Percentiles rank a stretch among this genome's conserved stretches.
phyloP scores from a whole-genome alignment of 2,329 filamentous ascomycete species.

The Fusarium sp. region DNA sequence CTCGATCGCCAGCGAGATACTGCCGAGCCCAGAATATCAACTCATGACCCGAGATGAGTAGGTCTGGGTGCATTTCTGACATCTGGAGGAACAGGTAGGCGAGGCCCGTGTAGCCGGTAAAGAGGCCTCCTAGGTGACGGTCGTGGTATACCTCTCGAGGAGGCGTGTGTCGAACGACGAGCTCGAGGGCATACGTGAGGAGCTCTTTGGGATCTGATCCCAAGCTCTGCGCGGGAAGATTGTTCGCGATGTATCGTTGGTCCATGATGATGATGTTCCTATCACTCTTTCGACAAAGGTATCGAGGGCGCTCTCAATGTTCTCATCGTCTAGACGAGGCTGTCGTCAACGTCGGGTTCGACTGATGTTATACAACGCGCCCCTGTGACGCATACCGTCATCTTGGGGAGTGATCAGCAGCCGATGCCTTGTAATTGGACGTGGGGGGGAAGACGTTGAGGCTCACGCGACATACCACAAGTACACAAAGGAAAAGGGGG shows the following conservation, averaged over 20 bases:
- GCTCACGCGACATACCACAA: conserved; percentile 33
- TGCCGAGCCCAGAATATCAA: conserved; percentile 59
- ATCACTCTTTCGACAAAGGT: neutral
- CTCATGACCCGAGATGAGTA: conserved; percentile 56
- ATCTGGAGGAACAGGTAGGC: conserved; percentile 67
- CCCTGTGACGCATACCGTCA: conserved; percentile 39
- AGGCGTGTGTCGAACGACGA: conserved; percentile 52
- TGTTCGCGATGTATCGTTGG: conserved; percentile 51
- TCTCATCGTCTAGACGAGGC: conserved; percentile 16
- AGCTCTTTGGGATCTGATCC: conserved; percentile 44
- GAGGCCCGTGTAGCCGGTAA: conserved; percentile 66
- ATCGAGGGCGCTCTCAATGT: neutral
- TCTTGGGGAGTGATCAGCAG: conserved; percentile 35
- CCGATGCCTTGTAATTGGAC: conserved; percentile 27
- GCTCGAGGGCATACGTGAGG: conserved; percentile 51
- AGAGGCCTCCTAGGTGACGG: conserved; percentile 59
- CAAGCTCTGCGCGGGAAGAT: conserved; percentile 47
- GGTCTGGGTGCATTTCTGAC: conserved; percentile 56
- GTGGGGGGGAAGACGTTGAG: conserved; percentile 19
- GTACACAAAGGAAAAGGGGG: conserved; percentile 9
- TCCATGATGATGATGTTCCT: conserved; percentile 34
- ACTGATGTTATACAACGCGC: conserved; percentile 27
- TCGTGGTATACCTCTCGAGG: conserved; percentile 51
- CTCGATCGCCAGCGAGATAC: conserved; percentile 59
- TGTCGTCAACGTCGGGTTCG: conserved; percentile 19